Percentiles rank a stretch among this genome's conserved stretches.
These are phyloP conservation scores for Plenodomus lindquistii DNA, from an alignment of 2,329 filamentous ascomycete genomes.

Conservation along the genomic window DNA sequence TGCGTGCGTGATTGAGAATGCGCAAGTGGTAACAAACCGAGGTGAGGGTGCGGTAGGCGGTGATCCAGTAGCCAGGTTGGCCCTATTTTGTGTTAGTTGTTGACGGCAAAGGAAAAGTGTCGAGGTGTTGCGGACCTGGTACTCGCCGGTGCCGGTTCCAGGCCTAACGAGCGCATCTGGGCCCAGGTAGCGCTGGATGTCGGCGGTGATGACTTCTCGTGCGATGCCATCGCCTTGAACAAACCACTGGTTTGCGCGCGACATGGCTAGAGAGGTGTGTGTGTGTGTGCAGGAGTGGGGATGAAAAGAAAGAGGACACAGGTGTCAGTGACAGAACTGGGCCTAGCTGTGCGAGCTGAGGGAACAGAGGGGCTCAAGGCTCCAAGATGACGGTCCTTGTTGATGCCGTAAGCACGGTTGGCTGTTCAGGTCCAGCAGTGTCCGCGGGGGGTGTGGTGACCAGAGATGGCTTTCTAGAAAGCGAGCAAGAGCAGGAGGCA, in stretches of 20 bases:
- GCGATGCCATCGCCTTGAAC: constrained; percentile 55
- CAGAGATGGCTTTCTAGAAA: constrained; percentile 34
- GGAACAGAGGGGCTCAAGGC: constrained; percentile 36
- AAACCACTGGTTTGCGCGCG: constrained; percentile 53
- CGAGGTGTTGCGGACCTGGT: constrained; percentile 42
- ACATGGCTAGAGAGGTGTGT: constrained; percentile 30
- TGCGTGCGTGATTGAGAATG: neutral
- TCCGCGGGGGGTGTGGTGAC: constrained; percentile 28
- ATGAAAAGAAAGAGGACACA: constrained; percentile 40
- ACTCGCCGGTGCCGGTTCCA: constrained; percentile 50
- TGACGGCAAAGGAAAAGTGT: neutral
- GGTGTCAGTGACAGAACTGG: constrained; percentile 39
- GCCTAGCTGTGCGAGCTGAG: constrained; percentile 41
- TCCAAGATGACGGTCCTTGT: constrained; percentile 31
- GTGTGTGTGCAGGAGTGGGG: constrained; percentile 21
- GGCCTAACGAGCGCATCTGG: constrained; percentile 56
- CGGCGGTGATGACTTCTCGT: constrained; percentile 56
- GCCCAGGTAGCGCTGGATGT: constrained; percentile 57
- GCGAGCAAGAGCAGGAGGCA: constrained; percentile 27
- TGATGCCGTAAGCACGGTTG: constrained; percentile 27
- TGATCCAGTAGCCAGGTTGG: constrained; percentile 55
- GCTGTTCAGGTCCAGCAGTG: constrained; percentile 28
- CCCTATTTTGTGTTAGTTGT: constrained; percentile 30
- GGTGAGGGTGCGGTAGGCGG: constrained; percentile 55
- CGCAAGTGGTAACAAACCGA: constrained; percentile 43